A percentile compares a stretch with the other conserved stretches of the same genome.
phyloP scores from a whole-genome alignment of 768 basidiomycete species.

The Coprinellus micaceus region DNA sequence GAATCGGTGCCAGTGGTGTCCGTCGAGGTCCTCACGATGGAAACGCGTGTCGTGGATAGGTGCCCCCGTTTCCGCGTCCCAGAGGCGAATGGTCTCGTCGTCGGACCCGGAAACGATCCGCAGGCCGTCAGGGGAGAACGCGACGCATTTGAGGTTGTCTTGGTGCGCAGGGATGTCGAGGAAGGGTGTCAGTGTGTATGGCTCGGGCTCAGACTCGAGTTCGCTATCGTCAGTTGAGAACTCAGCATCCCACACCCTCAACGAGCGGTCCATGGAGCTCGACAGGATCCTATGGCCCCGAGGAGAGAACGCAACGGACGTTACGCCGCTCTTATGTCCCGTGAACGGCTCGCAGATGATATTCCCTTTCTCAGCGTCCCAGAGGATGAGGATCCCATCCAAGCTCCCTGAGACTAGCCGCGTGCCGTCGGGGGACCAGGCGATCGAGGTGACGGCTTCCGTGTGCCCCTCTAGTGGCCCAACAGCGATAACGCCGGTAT shows the following conservation, averaged over 20 bases:
- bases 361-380: slow-evolving; percentile 12
- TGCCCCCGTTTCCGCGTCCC: slow-evolving; percentile 18
- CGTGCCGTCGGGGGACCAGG: slow-evolving; percentile 26
- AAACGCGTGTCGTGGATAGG: slow-evolving; percentile 2
- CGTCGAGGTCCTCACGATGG: slow-evolving; percentile 12
- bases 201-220: neutral
- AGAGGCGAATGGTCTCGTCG: slow-evolving; percentile 24
- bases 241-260: slow-evolving; percentile 22
- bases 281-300: slow-evolving; percentile 22
- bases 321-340: slow-evolving; percentile 17
- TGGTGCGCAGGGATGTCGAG: slow-evolving; percentile 11
- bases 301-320: slow-evolving; percentile 23
- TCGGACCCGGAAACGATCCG: slow-evolving; percentile 25
- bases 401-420: slow-evolving; percentile 23
- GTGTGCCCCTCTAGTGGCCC: slow-evolving; percentile 12
- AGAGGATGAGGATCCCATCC: slow-evolving; percentile 24
- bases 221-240: too few relatives aligned
- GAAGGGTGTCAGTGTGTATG: slow-evolving; percentile 1
- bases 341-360: slow-evolving; percentile 12
- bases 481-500: neutral
- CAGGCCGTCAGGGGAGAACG: slow-evolving; percentile 25
- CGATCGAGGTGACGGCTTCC: slow-evolving; percentile 7
- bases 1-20: slow-evolving; percentile 17
- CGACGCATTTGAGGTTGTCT: slow-evolving; percentile 9
- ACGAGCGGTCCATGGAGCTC: slow-evolving; percentile 15